Base-by-base conservation (phyloP, 2,329 filamentous ascomycete genomes). In the Drechmeria coniospora region DNA sequence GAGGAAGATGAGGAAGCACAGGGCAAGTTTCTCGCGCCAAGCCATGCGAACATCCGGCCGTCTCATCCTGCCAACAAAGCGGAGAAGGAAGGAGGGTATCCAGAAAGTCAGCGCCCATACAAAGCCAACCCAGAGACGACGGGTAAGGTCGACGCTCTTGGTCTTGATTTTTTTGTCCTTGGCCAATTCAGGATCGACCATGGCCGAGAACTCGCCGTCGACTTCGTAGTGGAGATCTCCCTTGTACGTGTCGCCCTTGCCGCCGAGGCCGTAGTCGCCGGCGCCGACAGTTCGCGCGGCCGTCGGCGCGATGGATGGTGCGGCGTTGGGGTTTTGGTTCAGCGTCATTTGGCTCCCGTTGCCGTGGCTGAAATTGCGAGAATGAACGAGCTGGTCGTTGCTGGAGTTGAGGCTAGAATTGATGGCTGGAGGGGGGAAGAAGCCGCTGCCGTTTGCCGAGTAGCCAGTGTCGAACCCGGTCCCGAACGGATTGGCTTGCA, bases 21-120 rank as follows among this genome's bases (percentile, higher is more conserved):
- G 61, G 0, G 90, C 78, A 8, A 98, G 28, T 55, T 98, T 98
- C 47, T 98, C 90, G 53, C 90, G 72, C 90, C 90, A 98, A 0
- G 90, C 90, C 72, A 94, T 80, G 15, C 90, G 80, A 7, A 98
- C 83, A 55, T 98, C 90, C 2, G 86, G 90, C 30, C 90, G 76
- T 57, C 92, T 92, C 90, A 98, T 98, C 14, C 87, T 80, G 18
- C 90, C 90, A 32, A 95, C 46, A 33, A 65, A 77, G n/a, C 69
- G 68, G 11, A 98, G 71, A 2, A 80, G 39, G 26, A 82, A 79
- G 0, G 87, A 95, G 1, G 90, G 90, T 39, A 94, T 90, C 79
- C 81, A 95, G 49, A 83, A 95, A 0, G 90, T 98, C 26, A 92
- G 39, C 1, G 70, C 68, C 84, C 86, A 95, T 3, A 90, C 81